Conservation (phyloP, 192 early-diverging fungal species). For the Coemansia sp. region DNA sequence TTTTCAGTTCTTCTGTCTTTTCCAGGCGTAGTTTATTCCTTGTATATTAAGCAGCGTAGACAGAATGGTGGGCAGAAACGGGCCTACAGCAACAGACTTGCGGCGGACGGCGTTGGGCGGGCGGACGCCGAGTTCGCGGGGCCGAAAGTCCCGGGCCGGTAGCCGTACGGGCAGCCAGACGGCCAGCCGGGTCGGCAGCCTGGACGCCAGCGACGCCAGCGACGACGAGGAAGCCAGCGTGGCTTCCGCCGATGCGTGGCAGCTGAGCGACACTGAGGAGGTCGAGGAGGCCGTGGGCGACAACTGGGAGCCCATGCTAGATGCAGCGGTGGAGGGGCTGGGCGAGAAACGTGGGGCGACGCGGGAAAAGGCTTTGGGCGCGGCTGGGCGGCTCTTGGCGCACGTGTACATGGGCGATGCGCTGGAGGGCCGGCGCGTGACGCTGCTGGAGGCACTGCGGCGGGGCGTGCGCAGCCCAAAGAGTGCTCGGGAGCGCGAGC, state of each 20-base stretch:
- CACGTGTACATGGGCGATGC: constrained; percentile 52
- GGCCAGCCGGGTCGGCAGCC: constrained; percentile 13
- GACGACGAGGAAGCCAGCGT: constrained; percentile 18
- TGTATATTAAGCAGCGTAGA: too few species aligned
- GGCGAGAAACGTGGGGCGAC: constrained; percentile 34
- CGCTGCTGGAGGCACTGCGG: constrained; percentile 53
- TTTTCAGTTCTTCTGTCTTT: too few species aligned
- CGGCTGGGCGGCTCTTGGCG: constrained; percentile 45
- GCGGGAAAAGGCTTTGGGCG: constrained; percentile 53
- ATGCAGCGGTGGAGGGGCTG: constrained; percentile 22
- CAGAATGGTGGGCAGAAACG: too few species aligned
- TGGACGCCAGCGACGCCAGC: constrained; percentile 26
- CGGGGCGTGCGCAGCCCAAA: constrained; percentile 40
- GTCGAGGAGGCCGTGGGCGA: not conserved
- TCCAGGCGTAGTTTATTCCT: too few species aligned
- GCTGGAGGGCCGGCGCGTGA: constrained; percentile 49
- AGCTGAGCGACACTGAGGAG: constrained; percentile 7
- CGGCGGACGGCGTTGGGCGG: not conserved
- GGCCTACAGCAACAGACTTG: too few species aligned
- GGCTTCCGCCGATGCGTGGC: constrained; percentile 32
- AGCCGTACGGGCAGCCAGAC: constrained; percentile 6
- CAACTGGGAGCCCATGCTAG: constrained; percentile 21
- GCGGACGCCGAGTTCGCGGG: constrained; percentile 21
- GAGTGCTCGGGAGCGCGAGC: constrained; percentile 15
- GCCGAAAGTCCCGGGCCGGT: not conserved